Conservation (phyloP, 2,329 filamentous ascomycete species). For the Cercospora janseana region DNA sequence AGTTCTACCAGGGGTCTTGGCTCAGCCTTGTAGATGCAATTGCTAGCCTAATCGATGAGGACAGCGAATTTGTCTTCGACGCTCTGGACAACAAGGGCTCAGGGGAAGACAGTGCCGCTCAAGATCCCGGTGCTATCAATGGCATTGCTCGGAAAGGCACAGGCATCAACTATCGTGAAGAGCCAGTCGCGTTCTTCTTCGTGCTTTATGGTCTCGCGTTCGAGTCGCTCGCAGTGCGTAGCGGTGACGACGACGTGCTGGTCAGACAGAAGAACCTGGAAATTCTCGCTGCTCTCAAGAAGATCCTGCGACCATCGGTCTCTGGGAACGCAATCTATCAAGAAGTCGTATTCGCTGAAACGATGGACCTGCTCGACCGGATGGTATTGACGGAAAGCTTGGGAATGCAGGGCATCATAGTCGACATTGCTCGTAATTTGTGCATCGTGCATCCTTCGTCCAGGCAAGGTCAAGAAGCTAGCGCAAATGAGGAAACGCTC, state of each 20-base stretch:
- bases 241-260: conserved; percentile 51
- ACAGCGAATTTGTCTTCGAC: conserved; percentile 96
- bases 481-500: conserved; percentile 60
- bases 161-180: conserved; percentile 96
- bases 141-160: conserved; percentile 57
- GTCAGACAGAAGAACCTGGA: conserved; percentile 55
- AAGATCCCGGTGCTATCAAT: conserved; percentile 19
- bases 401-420: conserved; percentile 85
- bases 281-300: conserved; percentile 87
- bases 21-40: conserved; percentile 95
- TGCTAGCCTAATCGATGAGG: conserved; percentile 93
- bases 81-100: conserved; percentile 79
- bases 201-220: conserved; percentile 95
- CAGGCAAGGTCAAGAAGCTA: conserved; percentile 53
- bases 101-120: conserved; percentile 19
- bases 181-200: conserved; percentile 98
- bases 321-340: conserved; percentile 96
- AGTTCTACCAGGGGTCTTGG: conserved; percentile 97
- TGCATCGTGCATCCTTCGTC: conserved; percentile 91
- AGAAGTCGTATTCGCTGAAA: conserved; percentile 92
- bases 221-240: conserved; percentile 84
- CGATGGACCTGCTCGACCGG: conserved; percentile 91
- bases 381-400: conserved; percentile 87
- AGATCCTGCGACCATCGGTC: conserved; percentile 90
- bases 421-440: conserved; percentile 86